A percentile compares a stretch with the other conserved stretches of the same genome.
Evolutionary conservation across 164 flowering plant species (phyloP).

Genomic region (Litsea cubeba): DNA sequence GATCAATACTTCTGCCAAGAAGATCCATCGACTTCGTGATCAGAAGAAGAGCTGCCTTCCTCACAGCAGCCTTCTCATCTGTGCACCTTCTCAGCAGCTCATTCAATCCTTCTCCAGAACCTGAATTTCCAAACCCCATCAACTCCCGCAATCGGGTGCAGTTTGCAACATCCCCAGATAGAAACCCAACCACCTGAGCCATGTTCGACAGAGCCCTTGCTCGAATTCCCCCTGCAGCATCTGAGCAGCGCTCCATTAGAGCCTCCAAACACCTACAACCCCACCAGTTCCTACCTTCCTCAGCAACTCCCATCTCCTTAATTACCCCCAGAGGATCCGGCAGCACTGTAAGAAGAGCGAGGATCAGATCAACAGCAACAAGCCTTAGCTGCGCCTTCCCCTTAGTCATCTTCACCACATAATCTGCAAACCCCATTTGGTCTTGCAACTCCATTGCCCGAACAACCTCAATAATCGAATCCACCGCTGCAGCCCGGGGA

Average conservation of each 20-base stretch:
- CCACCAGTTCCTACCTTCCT: conserved; percentile 38
- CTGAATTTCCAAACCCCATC: conserved; percentile 36
- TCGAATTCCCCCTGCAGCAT: conserved; percentile 54
- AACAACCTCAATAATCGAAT: conserved; percentile 73
- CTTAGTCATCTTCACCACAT: conserved; percentile 68
- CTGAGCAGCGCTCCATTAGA: conserved; percentile 68
- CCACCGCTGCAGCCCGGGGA: conserved; percentile 73
- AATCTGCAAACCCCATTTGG: conserved; percentile 61
- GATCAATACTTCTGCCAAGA: conserved; percentile 54
- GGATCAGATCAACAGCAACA: conserved; percentile 71
- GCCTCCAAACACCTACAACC: conserved; percentile 61
- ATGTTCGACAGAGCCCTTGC: conserved; percentile 77
- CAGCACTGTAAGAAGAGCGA: conserved; percentile 35
- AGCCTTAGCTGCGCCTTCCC: conserved; percentile 68
- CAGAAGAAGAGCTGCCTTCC: conserved; percentile 78
- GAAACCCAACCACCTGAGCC: conserved; percentile 57
- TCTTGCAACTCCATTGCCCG: conserved; percentile 49
- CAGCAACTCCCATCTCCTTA: conserved; percentile 4
- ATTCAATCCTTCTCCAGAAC: conserved; percentile 32
- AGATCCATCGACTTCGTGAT: conserved; percentile 58
- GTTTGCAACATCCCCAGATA: conserved; percentile 28
- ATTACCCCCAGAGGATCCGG: conserved; percentile 38
- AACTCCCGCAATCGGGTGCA: conserved; percentile 36
- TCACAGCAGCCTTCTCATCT: conserved; percentile 95
- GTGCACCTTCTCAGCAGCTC: conserved; percentile 63